Evolutionary conservation across 2,329 filamentous ascomycete species (phyloP), one percentile per base, ranked within the genome.

Genomic region (Cladophialophora exuberans): DNA sequence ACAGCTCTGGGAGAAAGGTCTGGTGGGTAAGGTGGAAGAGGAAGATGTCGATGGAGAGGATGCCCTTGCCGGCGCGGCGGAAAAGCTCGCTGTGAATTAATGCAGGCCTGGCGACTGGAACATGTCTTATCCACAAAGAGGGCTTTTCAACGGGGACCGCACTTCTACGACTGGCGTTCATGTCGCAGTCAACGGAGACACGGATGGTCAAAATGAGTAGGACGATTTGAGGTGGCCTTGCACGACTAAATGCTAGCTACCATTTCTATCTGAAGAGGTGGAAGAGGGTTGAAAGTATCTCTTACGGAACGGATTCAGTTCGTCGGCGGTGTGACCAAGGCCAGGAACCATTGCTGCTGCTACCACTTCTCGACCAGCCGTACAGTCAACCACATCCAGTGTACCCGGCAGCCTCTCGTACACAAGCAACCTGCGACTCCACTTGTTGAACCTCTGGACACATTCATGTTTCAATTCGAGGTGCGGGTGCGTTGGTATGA

Each of bases 401-500:
- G 71, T 67, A 22, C 90, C 85, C 0, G 82, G 79, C 17, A 89
- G 75, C 48, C 91, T 83, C 39, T 84, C 81, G 70, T 97, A 97
- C 0, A 91, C 96, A 48, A 97, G 87, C 30, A 99, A 78, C 62
- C 90, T 83, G 56, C 94, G 83, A 17, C 91, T 94, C 94, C 92
- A 99, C 73, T 89, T 94, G 68, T 90, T 93, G 69, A 99, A 99
- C 0, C 82, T 79, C 69, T 99, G 94, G 5, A 89, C 84, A 67
- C 91, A 96, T 25, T 91, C 82, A 38, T 82, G 85, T 17, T 91
- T 80, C 20, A 93, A 75, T 65, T 88, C 82, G 11, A 99, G 74
- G 54, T 82, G 83, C 0, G 88, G 87, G 69, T 97, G 90, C 17
- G 79, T 55, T 3, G 64, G 64, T 44, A 57, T 62, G 15, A 49